These are phyloP conservation scores for Russula foetens DNA, from an alignment of 768 basidiomycete species.

Conservation along the genomic window DNA sequence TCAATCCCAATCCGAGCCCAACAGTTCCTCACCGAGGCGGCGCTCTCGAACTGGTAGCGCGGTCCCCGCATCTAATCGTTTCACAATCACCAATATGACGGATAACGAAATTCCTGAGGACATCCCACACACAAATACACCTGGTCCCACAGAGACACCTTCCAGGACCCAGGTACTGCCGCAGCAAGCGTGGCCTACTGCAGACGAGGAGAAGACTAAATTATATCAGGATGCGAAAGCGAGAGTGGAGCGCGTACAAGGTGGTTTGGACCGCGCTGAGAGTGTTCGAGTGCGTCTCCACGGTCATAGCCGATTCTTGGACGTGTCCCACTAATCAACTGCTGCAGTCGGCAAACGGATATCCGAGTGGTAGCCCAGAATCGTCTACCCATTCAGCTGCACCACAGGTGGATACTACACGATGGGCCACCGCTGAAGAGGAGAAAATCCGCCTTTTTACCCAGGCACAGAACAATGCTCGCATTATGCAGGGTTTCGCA, in stretches of 20 bases:
- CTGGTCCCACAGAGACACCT: not conserved
- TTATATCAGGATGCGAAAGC: slow-evolving; percentile 35
- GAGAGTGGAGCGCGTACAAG: slow-evolving; percentile 34
- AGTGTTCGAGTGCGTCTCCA: slow-evolving; percentile 23
- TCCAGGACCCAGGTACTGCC: not conserved
- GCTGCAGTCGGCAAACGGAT: slow-evolving; percentile 3
- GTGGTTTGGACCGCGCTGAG: slow-evolving; percentile 24
- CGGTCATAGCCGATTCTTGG: not conserved
- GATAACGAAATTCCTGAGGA: slow-evolving; percentile 35
- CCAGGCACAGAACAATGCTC: slow-evolving; percentile 58
- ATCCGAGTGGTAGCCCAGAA: slow-evolving; percentile 19
- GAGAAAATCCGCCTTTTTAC: slow-evolving; percentile 70
- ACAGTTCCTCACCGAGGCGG: slow-evolving; percentile 18
- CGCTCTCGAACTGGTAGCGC: slow-evolving; percentile 29
- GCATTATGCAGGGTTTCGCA: slow-evolving; percentile 42
- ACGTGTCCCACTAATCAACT: not conserved
- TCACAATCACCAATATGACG: slow-evolving; percentile 37
- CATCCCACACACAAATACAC: slow-evolving; percentile 29
- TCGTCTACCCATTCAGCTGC: slow-evolving; percentile 18
- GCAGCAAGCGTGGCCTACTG: slow-evolving; percentile 24
- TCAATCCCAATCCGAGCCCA: slow-evolving; percentile 5
- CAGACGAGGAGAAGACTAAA: slow-evolving; percentile 40
- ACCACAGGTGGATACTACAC: slow-evolving; percentile 10
- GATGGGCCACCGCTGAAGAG: slow-evolving; percentile 65
- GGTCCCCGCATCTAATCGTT: slow-evolving; percentile 23